Base-by-base conservation (phyloP, 257 asterid genomes). In the Capsicum chinense region DNA sequence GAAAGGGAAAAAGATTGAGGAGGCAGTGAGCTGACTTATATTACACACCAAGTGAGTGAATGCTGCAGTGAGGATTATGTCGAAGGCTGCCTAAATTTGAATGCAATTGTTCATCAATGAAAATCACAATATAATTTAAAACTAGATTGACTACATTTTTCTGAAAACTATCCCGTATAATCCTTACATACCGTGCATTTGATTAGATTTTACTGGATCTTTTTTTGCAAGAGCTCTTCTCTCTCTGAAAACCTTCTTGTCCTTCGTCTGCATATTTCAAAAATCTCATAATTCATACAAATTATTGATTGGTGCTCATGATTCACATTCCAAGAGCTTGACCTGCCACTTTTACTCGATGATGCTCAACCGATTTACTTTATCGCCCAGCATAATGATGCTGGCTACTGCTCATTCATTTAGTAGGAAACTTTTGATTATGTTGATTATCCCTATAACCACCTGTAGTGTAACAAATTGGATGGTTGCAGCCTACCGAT, bases 401-500 rank as follows among this genome's bases (percentile, higher is more conserved):
- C 6, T 21, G 37, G 17, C 4, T 13, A 14, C 6, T 60, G 35
- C 5, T 9, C 64, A 81, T 82, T 17, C 52, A 70, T 52, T 37
- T 68, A 37, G 21, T 26, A 52, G 2, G 63, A 48, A 9, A 2
- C 63, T 52, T 71, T n/a, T 44, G 37, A 71, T 71, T 71, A n/a
- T n/a, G 9, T 14, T 21, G 21, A 76, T 13, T 52, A 52, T 76
- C 5, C 26, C 15, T 26, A 1, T 7, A 26, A 3, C 2, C 63
- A 26, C 52, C 21, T 7, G 52, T 44, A 68, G 35, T 50, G 2
- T 68, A 37, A 42, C 57, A 54, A 39, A 1, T 83, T 19, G 39
- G 33, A 52, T 67, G n/a, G 37, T 1, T 83, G 85, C 80, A 83
- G 85, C 68, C 91, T 63, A 95, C 63, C 1, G 94, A 81, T 8